phyloP scores from a whole-genome alignment of 345 rosid species.

The Sisymbrium irio region DNA sequence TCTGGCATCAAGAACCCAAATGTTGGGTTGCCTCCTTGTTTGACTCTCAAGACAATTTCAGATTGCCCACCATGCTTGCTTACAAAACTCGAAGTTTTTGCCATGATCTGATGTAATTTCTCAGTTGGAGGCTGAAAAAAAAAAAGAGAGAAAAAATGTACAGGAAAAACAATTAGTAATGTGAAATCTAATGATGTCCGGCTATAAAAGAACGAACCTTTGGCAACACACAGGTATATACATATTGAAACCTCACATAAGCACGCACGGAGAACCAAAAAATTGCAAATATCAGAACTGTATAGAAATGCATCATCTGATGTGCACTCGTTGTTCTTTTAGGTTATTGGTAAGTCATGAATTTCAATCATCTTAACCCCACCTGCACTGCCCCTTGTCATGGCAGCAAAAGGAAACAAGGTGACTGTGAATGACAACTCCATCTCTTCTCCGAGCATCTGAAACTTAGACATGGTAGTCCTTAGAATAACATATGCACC shows the following conservation, averaged over 20 bases:
- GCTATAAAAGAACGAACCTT: slow-evolving; percentile 18
- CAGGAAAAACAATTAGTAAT: slow-evolving; percentile 32
- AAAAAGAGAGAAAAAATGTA: slow-evolving; percentile 28
- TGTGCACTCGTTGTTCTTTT: slow-evolving; percentile 44
- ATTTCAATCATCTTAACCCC: slow-evolving; percentile 85
- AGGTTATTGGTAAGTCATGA: slow-evolving; percentile 54
- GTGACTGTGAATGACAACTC: slow-evolving; percentile 73
- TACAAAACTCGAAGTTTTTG: slow-evolving; percentile 80
- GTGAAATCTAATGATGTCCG: slow-evolving; percentile 26
- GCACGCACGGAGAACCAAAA: slow-evolving; percentile 46
- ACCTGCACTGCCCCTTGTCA: slow-evolving; percentile 94
- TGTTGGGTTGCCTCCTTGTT: slow-evolving; percentile 89
- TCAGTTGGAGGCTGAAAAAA: slow-evolving; percentile 84
- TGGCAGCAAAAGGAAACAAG: slow-evolving; percentile 93
- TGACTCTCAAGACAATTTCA: slow-evolving; percentile 91
- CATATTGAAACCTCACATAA: slow-evolving; percentile 46
- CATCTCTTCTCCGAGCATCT: slow-evolving; percentile 95
- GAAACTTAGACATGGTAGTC: slow-evolving; percentile 99
- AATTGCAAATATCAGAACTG: slow-evolving; percentile 60
- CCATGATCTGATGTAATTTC: slow-evolving; percentile 88
- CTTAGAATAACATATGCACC: slow-evolving; percentile 92
- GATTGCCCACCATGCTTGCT: slow-evolving; percentile 88
- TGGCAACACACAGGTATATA: slow-evolving; percentile 24
- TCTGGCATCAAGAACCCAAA: slow-evolving; percentile 95
- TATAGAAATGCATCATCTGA: slow-evolving; percentile 58